Conservation (phyloP, 768 basidiomycete species). For the Suillus americanus region DNA sequence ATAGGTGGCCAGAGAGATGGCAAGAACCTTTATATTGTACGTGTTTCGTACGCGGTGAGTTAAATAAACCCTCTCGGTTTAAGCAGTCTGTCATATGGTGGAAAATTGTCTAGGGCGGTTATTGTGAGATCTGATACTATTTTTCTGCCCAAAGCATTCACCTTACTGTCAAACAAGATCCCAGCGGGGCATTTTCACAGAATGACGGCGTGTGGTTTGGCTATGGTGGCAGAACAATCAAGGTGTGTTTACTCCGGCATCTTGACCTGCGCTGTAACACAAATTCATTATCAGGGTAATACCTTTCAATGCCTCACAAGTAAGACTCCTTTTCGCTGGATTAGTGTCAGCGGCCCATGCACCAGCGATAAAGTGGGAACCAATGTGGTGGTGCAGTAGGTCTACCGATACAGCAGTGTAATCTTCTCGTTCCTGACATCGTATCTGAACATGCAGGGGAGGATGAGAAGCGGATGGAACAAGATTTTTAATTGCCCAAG, state of each 20-base stretch:
- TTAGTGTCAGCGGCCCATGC: neutral
- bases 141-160: neutral
- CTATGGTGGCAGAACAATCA: conserved; percentile 15
- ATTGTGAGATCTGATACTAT: neutral
- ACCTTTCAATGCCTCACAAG: conserved; percentile 14
- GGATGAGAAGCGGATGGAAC: neutral
- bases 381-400: neutral
- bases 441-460: neutral
- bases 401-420: neutral
- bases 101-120: neutral
- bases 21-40: neutral
- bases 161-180: neutral
- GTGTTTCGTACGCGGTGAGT: conserved; percentile 1
- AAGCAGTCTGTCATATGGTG: neutral
- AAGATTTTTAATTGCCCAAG: neutral
- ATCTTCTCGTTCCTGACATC: neutral
- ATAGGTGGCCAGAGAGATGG: too few relatives aligned
- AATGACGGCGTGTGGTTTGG: conserved; percentile 5
- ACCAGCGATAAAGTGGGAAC: neutral
- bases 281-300: conserved; percentile 15
- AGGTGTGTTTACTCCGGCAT: neutral
- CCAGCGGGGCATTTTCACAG: neutral
- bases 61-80: neutral
- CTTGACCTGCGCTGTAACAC: neutral
- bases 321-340: conserved; percentile 26